Evolutionary conservation across 108 stramenopile species (phyloP).

Genomic region (Licmophora abbreviata): DNA sequence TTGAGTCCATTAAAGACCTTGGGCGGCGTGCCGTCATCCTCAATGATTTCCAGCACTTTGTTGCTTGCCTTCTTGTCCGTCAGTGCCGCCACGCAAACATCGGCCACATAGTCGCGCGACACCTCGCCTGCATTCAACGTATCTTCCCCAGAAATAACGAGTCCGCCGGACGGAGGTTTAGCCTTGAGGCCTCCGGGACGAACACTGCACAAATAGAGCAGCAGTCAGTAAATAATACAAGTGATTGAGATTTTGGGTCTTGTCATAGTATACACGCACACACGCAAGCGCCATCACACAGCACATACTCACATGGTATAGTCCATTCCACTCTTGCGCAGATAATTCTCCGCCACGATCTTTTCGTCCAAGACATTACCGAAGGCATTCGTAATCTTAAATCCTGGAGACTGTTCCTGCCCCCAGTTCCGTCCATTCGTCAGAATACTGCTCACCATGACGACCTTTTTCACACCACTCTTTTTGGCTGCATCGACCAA

Average conservation of each 20-base stretch:
- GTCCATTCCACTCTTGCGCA: constrained; percentile 51
- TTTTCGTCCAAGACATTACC: constrained; percentile 78
- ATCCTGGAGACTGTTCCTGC: constrained; percentile 77
- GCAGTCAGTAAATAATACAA: too few species aligned
- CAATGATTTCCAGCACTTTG: constrained; percentile 77
- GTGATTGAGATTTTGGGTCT: too few species aligned
- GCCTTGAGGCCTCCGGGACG: constrained; percentile 77
- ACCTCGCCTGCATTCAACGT: constrained; percentile 71
- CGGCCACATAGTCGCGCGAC: constrained; percentile 72
- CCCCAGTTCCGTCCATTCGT: constrained; percentile 74
- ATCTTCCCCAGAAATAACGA: constrained; percentile 61
- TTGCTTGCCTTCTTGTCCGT: constrained; percentile 61
- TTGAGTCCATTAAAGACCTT: constrained; percentile 64
- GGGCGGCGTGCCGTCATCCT: constrained; percentile 37
- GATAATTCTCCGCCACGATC: constrained; percentile 63
- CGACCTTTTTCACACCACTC: constrained; percentile 69
- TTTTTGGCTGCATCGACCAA: constrained; percentile 73
- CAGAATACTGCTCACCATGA: constrained; percentile 68
- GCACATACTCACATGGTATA: too few species aligned
- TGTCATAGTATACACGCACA: too few species aligned
- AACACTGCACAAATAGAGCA: too few species aligned
- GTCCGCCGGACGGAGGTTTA: constrained; percentile 47
- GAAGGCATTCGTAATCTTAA: constrained; percentile 75
- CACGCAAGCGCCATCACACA: too few species aligned
- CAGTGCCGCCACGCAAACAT: constrained; percentile 74